phyloP scores from a whole-genome alignment of 371 early-diverging fungal species.

The Apophysomyces elegans region DNA sequence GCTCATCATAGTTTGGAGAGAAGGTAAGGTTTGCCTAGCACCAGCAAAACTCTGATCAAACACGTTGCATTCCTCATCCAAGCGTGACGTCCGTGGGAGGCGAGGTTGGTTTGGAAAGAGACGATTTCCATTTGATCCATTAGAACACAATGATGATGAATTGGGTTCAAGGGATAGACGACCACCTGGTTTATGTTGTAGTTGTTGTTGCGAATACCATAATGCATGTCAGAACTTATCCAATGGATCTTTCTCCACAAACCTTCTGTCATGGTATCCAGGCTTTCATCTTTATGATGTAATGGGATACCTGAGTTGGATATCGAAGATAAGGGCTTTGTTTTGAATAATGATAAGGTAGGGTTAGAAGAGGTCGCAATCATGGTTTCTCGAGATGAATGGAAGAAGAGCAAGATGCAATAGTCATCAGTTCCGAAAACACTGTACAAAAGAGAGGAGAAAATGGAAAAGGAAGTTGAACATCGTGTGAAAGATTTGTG shows the following conservation, averaged over 20 bases:
- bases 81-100: neutral
- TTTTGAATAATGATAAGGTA: neutral
- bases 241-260: no score
- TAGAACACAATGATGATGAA: neutral
- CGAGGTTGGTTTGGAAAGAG: neutral
- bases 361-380: constrained; percentile 4
- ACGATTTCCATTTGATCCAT: neutral
- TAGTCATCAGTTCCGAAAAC: neutral
- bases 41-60: constrained; percentile 16
- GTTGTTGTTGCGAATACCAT: no score
- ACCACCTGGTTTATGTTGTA: neutral
- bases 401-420: neutral
- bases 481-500: neutral
- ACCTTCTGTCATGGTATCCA: constrained; percentile 4
- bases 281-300: neutral
- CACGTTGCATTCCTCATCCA: constrained; percentile 14
- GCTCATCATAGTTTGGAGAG: constrained; percentile 48
- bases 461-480: neutral
- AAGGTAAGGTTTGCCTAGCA: constrained; percentile 35
- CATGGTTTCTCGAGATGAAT: neutral
- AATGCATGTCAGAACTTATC: no score
- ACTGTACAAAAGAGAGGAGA: neutral
- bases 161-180: neutral
- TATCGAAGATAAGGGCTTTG: neutral
- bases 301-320: neutral